A percentile compares a stretch with the other conserved stretches of the same genome.
phyloP scores from a whole-genome alignment of 345 rosid species.

The Eucalyptus cloeziana region DNA sequence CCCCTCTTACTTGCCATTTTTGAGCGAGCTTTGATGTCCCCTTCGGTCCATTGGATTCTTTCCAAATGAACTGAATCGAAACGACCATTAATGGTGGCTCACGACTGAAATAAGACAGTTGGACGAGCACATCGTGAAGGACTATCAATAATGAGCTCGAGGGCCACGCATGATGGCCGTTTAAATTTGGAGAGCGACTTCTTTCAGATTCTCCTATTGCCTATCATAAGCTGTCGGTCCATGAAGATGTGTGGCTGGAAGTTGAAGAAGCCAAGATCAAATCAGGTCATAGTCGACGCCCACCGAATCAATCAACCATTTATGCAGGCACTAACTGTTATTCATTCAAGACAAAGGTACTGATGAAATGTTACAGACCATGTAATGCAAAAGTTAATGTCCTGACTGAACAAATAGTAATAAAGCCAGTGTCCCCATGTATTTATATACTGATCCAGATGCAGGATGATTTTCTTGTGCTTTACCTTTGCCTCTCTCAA shows the following conservation, averaged over 20 bases:
- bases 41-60: not conserved
- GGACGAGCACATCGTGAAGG: not conserved
- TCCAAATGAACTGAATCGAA: not conserved
- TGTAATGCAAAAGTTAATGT: not conserved
- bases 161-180: not conserved
- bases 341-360: not conserved
- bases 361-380: not conserved
- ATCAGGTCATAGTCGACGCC: not conserved
- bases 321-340: not conserved
- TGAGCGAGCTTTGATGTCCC: not conserved
- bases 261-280: not conserved
- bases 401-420: not conserved
- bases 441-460: not conserved
- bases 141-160: not conserved
- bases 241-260: not conserved
- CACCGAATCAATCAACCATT: not conserved
- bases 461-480: not conserved
- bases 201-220: not conserved
- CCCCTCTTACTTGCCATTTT: not conserved
- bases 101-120: not conserved
- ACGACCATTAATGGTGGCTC: not conserved
- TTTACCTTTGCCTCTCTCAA: not conserved
- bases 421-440: not conserved
- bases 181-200: not conserved
- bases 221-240: not conserved